Percentiles rank a stretch among this genome's conserved stretches.
Conservation (phyloP, 208 protist species). For the Spongospora subterranea region DNA sequence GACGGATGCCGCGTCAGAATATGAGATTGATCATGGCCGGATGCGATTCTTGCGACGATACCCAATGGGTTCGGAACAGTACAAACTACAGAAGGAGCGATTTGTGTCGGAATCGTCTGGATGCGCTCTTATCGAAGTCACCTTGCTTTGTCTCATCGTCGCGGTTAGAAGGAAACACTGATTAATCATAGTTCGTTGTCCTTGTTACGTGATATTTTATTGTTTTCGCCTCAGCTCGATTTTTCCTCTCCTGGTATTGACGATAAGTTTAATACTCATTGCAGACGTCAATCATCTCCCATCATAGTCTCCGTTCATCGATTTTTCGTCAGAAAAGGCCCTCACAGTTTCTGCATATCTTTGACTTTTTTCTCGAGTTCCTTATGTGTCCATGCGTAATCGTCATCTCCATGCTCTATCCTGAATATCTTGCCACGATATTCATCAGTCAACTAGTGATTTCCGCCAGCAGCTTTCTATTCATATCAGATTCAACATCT, state of each 20-base stretch:
- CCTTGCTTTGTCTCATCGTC: background rate
- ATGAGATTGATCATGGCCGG: background rate
- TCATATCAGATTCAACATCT: background rate
- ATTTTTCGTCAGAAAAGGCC: background rate
- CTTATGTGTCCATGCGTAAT: background rate
- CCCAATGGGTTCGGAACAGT: background rate
- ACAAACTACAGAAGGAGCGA: background rate
- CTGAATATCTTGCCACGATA: too few relatives aligned
- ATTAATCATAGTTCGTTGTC: too few relatives aligned
- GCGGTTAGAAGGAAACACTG: too few relatives aligned
- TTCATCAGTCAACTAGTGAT: background rate
- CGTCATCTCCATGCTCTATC: background rate
- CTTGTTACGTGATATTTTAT: too few relatives aligned
- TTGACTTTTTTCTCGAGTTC: background rate
- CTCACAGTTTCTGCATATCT: background rate
- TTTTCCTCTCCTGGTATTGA: background rate
- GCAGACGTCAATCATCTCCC: conserved; percentile 1
- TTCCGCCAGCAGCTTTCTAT: background rate
- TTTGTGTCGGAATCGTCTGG: background rate
- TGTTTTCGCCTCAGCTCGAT: background rate
- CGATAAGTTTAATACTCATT: background rate
- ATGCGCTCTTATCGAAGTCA: background rate
- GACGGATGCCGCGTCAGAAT: too few relatives aligned
- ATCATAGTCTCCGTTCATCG: background rate
- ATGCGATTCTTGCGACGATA: background rate